Evolutionary conservation across 2,329 filamentous ascomycete species (phyloP).

Genomic region (Sclerotinia subarctica): DNA sequence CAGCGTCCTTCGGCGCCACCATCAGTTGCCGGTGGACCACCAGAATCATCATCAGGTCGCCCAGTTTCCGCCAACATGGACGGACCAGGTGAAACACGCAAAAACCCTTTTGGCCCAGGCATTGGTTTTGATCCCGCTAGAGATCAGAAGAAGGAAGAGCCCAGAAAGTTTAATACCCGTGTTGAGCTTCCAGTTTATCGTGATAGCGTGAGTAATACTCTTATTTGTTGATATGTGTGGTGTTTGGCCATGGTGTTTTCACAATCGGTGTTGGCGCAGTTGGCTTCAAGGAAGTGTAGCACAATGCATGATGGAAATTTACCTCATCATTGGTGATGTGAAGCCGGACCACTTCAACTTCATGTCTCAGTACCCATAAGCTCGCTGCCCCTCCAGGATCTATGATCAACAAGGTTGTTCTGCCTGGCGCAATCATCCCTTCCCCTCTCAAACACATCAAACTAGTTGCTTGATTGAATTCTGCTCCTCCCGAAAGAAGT

Average conservation of each 20-base stretch:
- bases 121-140: slow-evolving; percentile 47
- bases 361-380: neutral
- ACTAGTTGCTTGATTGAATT: neutral
- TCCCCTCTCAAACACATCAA: neutral
- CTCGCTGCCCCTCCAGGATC: neutral
- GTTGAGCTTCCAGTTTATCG: slow-evolving; percentile 46
- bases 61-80: slow-evolving; percentile 11
- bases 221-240: neutral
- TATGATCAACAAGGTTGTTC: neutral
- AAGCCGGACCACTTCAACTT: neutral
- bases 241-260: neutral
- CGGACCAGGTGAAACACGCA: slow-evolving; percentile 10
- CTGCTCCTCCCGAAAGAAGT: neutral
- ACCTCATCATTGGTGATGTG: too few relatives aligned
- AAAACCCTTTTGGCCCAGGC: slow-evolving; percentile 27
- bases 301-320: neutral
- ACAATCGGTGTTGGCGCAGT: too few relatives aligned
- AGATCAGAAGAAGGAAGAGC: slow-evolving; percentile 28
- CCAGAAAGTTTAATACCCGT: slow-evolving; percentile 43
- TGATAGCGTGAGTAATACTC: slow-evolving; percentile 13
- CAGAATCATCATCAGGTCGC: neutral
- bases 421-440: neutral
- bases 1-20: neutral
- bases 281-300: slow-evolving; percentile 8
- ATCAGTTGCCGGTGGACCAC: neutral